phyloP scores from a whole-genome alignment of 1,139 yeast genomes.

The Blastobotrys malaysiensis region DNA sequence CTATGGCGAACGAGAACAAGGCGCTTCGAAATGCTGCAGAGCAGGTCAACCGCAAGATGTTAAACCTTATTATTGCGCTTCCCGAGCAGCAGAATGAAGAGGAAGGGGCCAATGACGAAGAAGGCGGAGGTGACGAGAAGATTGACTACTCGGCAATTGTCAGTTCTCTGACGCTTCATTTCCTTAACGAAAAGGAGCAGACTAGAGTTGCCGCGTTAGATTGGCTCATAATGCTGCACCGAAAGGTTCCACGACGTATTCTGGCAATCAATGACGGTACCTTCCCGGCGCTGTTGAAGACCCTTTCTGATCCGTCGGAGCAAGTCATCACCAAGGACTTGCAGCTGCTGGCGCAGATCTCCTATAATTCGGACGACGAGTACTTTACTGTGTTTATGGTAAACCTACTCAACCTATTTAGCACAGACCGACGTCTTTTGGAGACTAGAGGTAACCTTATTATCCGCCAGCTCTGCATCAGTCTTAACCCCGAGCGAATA shows the following conservation, averaged over 20 bases:
- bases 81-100: conserved; percentile 25
- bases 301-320: conserved; percentile 81
- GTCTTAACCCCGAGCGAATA: conserved; percentile 76
- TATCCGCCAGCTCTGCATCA: conserved; percentile 74
- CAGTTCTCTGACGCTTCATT: conserved; percentile 55
- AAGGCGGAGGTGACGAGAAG: conserved; percentile 22
- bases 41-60: conserved; percentile 46
- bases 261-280: conserved; percentile 57
- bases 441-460: conserved; percentile 80
- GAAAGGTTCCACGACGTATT: conserved; percentile 60
- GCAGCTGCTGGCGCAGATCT: conserved; percentile 70
- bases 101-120: conserved; percentile 27
- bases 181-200: conserved; percentile 66
- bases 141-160: conserved; percentile 56
- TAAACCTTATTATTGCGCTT: conserved; percentile 40
- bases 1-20: conserved; percentile 49
- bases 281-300: conserved; percentile 70
- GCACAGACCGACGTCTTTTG: conserved; percentile 55
- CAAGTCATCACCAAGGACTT: conserved; percentile 76
- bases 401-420: conserved; percentile 64
- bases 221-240: conserved; percentile 83
- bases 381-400: conserved; percentile 74
- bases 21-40: conserved; percentile 51
- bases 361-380: conserved; percentile 69
- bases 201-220: conserved; percentile 83